A percentile compares a stretch with the other conserved stretches of the same genome.
phyloP scores from a whole-genome alignment of 1,139 yeast genomes.

The Saccharomycopsis hybrid region DNA sequence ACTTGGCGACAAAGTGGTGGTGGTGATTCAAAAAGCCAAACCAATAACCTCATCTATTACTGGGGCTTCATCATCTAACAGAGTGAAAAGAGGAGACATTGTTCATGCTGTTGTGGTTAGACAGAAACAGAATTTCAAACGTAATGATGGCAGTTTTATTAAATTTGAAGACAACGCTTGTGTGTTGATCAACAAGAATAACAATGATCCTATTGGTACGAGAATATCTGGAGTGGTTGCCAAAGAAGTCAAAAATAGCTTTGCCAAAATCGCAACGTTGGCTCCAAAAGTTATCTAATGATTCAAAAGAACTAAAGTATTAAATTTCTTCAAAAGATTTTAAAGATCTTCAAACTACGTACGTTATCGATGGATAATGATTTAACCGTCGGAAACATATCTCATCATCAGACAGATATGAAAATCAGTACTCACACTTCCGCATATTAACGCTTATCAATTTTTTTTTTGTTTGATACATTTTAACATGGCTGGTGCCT shows the following conservation, averaged over 20 bases:
- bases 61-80: slow-evolving; percentile 64
- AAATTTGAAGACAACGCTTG: slow-evolving; percentile 96
- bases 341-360: too few species aligned
- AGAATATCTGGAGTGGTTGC: slow-evolving; percentile 91
- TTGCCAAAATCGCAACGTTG: slow-evolving; percentile 79
- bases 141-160: slow-evolving; percentile 83
- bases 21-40: slow-evolving; percentile 88
- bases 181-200: slow-evolving; percentile 80
- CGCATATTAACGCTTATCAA: too few species aligned
- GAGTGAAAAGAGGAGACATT: slow-evolving; percentile 92
- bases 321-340: too few species aligned
- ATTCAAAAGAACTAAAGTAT: too few species aligned
- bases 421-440: too few species aligned
- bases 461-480: too few species aligned
- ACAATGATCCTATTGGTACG: slow-evolving; percentile 91
- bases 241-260: slow-evolving; percentile 79
- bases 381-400: too few species aligned
- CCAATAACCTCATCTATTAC: slow-evolving; percentile 53
- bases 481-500: too few species aligned
- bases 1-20: slow-evolving; percentile 89
- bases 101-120: slow-evolving; percentile 95
- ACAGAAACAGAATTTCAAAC: slow-evolving; percentile 76
- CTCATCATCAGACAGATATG: too few species aligned
- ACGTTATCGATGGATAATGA: too few species aligned
- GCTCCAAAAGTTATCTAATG: slow-evolving; percentile 77